Evolutionary conservation across 192 early-diverging fungal genomes (phyloP).

Genomic region (Rhizophagus clarus): DNA sequence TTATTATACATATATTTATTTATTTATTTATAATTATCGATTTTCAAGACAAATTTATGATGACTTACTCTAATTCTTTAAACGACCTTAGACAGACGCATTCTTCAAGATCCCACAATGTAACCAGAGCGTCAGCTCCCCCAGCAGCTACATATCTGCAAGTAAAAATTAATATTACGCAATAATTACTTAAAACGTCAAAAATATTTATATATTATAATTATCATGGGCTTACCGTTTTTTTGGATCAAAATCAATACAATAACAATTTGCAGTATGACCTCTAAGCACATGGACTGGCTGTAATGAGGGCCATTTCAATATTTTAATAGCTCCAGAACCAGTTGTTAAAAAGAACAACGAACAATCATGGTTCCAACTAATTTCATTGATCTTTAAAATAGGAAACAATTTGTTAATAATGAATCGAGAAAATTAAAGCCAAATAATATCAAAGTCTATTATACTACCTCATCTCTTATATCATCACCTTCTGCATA

Average conservation of each 20-base stretch:
- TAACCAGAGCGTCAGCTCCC: constrained; percentile 72
- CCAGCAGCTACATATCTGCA: constrained; percentile 75
- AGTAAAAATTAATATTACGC: no score
- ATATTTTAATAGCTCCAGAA: constrained; percentile 66
- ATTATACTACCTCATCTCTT: constrained; percentile 9
- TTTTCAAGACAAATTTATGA: background rate
- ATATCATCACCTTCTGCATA: constrained; percentile 17
- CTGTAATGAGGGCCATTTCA: constrained; percentile 68
- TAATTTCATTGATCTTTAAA: constrained; percentile 70
- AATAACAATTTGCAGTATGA: constrained; percentile 82
- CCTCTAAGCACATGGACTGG: constrained; percentile 58
- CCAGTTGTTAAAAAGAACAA: constrained; percentile 81
- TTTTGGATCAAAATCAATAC: constrained; percentile 77
- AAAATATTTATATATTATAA: background rate
- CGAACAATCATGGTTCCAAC: constrained; percentile 74
- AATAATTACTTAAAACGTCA: background rate
- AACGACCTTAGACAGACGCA: constrained; percentile 68
- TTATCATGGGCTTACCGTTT: constrained; percentile 44
- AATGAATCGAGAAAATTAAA: background rate
- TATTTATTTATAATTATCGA: background rate
- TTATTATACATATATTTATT: background rate
- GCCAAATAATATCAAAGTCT: background rate
- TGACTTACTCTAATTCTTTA: constrained; percentile 63
- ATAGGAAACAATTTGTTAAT: constrained; percentile 34
- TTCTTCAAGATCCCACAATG: constrained; percentile 75